Evolutionary conservation across 805 yeast species (phyloP), one percentile per base, ranked within the genome.

Genomic region (Lipomyces chichibuensis): DNA sequence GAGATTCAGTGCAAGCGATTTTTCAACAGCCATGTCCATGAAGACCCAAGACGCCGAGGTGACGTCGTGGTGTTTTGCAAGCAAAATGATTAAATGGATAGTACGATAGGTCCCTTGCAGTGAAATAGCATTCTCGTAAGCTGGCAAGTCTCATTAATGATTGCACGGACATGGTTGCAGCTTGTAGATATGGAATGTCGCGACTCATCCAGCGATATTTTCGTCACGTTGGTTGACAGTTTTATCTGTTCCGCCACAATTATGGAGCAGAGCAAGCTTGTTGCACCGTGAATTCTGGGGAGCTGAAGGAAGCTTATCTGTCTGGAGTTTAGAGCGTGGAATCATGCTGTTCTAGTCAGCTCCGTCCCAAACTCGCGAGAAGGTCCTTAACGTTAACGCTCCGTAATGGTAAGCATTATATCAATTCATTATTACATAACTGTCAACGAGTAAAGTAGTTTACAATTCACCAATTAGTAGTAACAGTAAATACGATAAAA

Each of bases 1-100:
- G 77, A 76, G 58, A 59, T 11, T 2, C 69, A 80, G 65, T 77
- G 86, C 46, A 74, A 77, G 2, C 79, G 93, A 46, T 83, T 90
- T 69, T 94, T 91, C 82, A 94, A 94, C 72, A 84, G 91, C 54
- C 84, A 86, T 60, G 85, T 87, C 75, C 98, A 93, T 77, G 96
- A 97, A 90, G 98, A 94, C 75, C 73, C 79, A 57, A 82, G 98
- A 70, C 82, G 98, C 64, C 73, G 76, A 2, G 98, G 98, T 0
- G 94, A 91, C 75, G 82, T 93, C 0, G 80, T 92, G 3, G 86
- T 93, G 2, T 89, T 65, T 43, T 62, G 67, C 27, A 46, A 35
- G 39, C 17, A 27, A 17, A 43, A n/a, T n/a, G 9, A 43, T 43
- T 43, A 43, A 43, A 17, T 43, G 17, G 43, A 37, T 4, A 11